phyloP scores from a whole-genome alignment of 106 monocot genomes.

The Amphibolis antarctica region DNA sequence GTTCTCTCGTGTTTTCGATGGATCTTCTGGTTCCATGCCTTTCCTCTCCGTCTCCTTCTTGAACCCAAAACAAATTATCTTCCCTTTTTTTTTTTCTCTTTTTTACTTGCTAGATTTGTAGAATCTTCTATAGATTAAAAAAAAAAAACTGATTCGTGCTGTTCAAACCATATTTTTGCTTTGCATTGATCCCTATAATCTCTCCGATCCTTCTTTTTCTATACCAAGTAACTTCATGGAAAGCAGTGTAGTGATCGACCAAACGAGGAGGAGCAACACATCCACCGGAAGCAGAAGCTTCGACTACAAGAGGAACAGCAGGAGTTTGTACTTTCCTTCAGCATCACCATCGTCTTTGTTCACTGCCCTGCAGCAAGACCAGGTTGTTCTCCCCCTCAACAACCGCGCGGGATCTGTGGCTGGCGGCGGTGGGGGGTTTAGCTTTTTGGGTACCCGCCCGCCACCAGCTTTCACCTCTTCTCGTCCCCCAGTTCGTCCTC shows the following conservation, averaged over 20 bases:
- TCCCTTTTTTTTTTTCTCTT: neutral
- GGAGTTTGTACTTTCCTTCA: neutral
- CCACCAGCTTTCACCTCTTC: too few species aligned
- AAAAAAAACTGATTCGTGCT: too few species aligned
- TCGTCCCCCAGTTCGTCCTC: too few species aligned
- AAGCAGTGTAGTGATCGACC: neutral
- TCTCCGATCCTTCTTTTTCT: neutral
- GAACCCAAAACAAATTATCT: neutral
- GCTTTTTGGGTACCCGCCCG: conserved; percentile 10
- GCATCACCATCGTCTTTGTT: neutral
- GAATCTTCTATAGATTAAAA: too few species aligned
- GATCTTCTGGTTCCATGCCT: neutral
- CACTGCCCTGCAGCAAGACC: neutral
- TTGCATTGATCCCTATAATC: neutral
- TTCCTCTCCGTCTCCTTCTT: neutral
- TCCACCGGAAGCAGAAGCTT: too few species aligned
- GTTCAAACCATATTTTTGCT: too few species aligned
- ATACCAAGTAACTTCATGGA: neutral
- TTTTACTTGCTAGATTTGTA: neutral
- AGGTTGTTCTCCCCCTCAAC: neutral
- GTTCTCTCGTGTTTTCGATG: neutral
- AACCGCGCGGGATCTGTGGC: neutral
- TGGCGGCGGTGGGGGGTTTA: neutral
- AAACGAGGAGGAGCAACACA: neutral
- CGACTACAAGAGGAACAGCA: neutral